phyloP scores from a whole-genome alignment of 495 filamentous ascomycete species.

The Aspergillus steynii region DNA sequence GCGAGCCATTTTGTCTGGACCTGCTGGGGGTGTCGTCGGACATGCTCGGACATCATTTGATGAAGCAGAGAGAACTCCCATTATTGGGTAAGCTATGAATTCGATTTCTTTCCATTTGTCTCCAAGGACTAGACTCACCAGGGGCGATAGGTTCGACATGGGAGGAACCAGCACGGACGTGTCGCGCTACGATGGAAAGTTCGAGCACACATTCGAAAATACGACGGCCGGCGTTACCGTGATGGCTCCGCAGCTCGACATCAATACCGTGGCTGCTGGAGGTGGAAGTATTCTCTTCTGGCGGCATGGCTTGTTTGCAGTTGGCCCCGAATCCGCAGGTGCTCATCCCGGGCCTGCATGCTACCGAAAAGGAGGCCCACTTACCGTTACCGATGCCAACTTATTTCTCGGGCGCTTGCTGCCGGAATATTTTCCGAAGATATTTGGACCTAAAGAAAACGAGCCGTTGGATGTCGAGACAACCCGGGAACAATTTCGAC shows the following conservation, averaged over 20 bases:
- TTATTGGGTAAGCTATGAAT: slow-evolving; percentile 61
- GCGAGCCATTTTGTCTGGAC: slow-evolving; percentile 59
- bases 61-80: slow-evolving; percentile 76
- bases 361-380: slow-evolving; percentile 89
- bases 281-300: slow-evolving; percentile 91
- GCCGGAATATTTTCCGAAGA: slow-evolving; percentile 95
- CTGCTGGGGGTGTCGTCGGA: slow-evolving; percentile 76
- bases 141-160: slow-evolving; percentile 72
- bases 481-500: slow-evolving; percentile 71
- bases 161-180: slow-evolving; percentile 94
- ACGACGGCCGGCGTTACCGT: slow-evolving; percentile 94
- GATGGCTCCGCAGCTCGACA: slow-evolving; percentile 92
- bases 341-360: slow-evolving; percentile 94
- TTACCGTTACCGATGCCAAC: slow-evolving; percentile 96
- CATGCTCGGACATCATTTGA: slow-evolving; percentile 96
- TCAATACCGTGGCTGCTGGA: slow-evolving; percentile 95
- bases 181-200: slow-evolving; percentile 86
- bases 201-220: slow-evolving; percentile 97
- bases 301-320: slow-evolving; percentile 92
- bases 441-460: slow-evolving; percentile 90
- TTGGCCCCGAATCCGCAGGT: slow-evolving; percentile 89
- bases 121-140: too few relatives aligned
- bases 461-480: slow-evolving; percentile 79
- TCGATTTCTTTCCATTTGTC: too few relatives aligned
- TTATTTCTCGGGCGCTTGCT: slow-evolving; percentile 82